Base-by-base conservation (phyloP, 2,329 filamentous ascomycete genomes). In the Phaeosphaeriaceae sp. region DNA sequence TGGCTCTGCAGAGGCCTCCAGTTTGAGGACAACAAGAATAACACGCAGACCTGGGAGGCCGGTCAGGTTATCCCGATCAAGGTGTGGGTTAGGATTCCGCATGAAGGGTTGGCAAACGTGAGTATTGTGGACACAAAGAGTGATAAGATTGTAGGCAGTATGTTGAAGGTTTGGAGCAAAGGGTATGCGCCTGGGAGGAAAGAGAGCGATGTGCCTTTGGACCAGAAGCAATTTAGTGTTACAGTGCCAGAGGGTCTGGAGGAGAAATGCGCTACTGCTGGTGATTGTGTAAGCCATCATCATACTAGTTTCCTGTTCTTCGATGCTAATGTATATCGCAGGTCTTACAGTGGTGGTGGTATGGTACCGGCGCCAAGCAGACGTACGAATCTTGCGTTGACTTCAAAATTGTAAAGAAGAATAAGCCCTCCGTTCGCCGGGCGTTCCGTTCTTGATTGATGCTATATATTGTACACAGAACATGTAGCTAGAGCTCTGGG, bases 351-450 rank as follows among this genome's bases (percentile, higher is more conserved):
- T 85, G 83, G 82, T 85, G 79, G 67, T 87, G 84, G 84, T 78
- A 83, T 54, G 82, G 82, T 3, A 69, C 70, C 6, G 73, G 71
- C 46, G 79, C 81, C 38, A 63, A 78, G 50, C 84, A 87, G 74
- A 85, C 83, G 1, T 86, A 87, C 60, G 80, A 85, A 71, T 79
- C 79, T 43, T 87, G 83, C 64, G 74, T 86, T 33, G 84, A 86
- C 60, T 85, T 87, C 53, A 74, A 67, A 40, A 67, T 78, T 18
- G 34, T 39, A 21, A 52, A 52, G 39, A 54, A 46, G 43, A 32
- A 32, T 7, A 28, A 35, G 8, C 32, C 23, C 5, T 29, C 33
- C 8, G 30, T 21, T 18, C 26, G 43, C 6, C 20, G 20, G 21
- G 28, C 40, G 16, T 52, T 58, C 34, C 48, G 23, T 6, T 48